Base-by-base conservation (phyloP, 768 basidiomycete genomes). In the Flagelloscypha sp. region DNA sequence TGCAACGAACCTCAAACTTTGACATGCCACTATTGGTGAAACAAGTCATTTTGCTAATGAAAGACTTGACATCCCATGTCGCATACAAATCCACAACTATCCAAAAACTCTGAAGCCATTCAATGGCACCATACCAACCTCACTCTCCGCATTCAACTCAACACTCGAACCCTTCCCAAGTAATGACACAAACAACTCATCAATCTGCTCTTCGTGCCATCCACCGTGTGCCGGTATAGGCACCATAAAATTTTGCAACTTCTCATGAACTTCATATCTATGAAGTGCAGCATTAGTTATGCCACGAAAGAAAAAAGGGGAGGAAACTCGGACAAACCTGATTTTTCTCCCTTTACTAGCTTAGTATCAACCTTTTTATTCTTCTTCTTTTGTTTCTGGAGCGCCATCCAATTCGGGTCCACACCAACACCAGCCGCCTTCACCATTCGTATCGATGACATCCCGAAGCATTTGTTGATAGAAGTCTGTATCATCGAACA, bases 161-260 rank as follows among this genome's bases (percentile, higher is more conserved):
- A 21, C 45, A 6, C n/a, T n/a, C n/a, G n/a, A n/a, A 31, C 81
- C 81, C 52, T 70, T 79, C 1, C 93, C 92, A 20, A 98, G 66
- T 28, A 99, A 57, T 19, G 85, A 88, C 17, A 78, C 70, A 58
- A 99, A 98, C 36, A 98, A 59, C 54, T 98, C 94, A 51, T 99
- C 93, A 36, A 92, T 73, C 61, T 98, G 95, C 50, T 90, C 89
- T 41, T 97, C 90, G 44, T 94, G 89, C 95, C 95, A 99, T 37
- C 63, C 70, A 19, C 76, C 77, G 22, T 59, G 54, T 10, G 65
- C 53, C 6, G 75, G 72, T 9, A 92, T 79, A 5, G 94, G 94
- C 2, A 92, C 87, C 84, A 94, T 94, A 54, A 97, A 98, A 57
- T 92, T 90, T 56, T 92, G 87, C 33, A 95, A 64, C 62, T 95